Conservation (phyloP, 352 stramenopile species). For the Phytophthora ohioensis region DNA sequence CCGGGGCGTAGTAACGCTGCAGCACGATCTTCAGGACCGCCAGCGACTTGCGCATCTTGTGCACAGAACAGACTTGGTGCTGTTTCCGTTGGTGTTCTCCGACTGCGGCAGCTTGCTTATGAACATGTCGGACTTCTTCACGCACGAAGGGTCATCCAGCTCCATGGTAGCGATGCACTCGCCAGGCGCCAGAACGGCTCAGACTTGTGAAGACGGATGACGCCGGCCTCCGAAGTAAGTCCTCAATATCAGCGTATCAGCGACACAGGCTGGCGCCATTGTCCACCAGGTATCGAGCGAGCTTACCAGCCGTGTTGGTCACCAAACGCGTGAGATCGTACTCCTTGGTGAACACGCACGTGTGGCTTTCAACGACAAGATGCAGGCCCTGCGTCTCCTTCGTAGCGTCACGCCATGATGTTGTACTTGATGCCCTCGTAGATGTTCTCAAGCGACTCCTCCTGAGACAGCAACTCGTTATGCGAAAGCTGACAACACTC, state of each 20-base stretch:
- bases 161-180: conserved; percentile 98
- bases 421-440: conserved; percentile 99
- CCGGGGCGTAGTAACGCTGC: conserved; percentile 92
- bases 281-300: conserved; percentile 99
- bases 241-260: conserved; percentile 91
- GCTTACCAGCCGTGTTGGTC: conserved; percentile 98
- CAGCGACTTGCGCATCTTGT: conserved; percentile 83
- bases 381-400: conserved; percentile 91
- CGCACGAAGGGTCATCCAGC: conserved; percentile 98
- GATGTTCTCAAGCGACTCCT: conserved; percentile 96
- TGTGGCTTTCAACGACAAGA: conserved; percentile 95
- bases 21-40: conserved; percentile 93
- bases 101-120: conserved; percentile 77
- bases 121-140: conserved; percentile 95
- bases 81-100: conserved; percentile 43
- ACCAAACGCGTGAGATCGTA: conserved; percentile 98
- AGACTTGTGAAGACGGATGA: conserved; percentile 96
- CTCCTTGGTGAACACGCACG: conserved; percentile 98
- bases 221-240: conserved; percentile 95
- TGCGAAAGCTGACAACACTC: conserved; percentile 94
- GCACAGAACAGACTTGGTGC: conserved; percentile 66
- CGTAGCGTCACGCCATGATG: conserved; percentile 93
- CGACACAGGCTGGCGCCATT: conserved; percentile 93
- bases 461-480: conserved; percentile 85
- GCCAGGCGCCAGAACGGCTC: conserved; percentile 96